These are phyloP conservation scores for Aegilops speltoides DNA, from an alignment of 176 grass and related monocot genomes.

Conservation along the genomic window DNA sequence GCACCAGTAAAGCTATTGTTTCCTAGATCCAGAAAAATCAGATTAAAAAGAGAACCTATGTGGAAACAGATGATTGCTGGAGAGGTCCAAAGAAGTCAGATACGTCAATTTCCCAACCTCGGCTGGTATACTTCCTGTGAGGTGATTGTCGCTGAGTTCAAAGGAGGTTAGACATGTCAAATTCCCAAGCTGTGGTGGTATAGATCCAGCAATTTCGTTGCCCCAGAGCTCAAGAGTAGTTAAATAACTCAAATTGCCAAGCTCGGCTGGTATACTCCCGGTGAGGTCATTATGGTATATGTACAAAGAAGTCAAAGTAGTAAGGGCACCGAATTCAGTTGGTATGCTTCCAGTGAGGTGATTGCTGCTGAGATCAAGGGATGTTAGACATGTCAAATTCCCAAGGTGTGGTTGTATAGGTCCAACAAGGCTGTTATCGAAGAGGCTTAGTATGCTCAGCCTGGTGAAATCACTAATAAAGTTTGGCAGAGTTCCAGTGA, in stretches of 20 bases:
- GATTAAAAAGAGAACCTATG: background rate
- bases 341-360: background rate
- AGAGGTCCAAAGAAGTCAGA: fast-evolving
- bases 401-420: background rate
- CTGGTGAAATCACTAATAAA: background rate
- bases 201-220: background rate
- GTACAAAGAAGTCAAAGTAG: background rate
- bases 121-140: background rate
- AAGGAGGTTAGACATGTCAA: background rate
- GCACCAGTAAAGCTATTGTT: background rate
- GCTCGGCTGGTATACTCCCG: background rate
- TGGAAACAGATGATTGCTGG: background rate
- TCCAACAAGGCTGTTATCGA: background rate
- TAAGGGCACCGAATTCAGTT: background rate
- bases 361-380: background rate
- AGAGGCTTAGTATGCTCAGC: background rate
- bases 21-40: background rate
- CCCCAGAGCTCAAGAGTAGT: fast-evolving
- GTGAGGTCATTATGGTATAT: background rate
- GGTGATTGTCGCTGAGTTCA: background rate
- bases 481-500: constrained; percentile 17
- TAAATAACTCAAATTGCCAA: background rate
- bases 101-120: fast-evolving
- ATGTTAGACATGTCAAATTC: background rate
- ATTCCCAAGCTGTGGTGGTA: background rate